Evolutionary conservation across 192 early-diverging fungal species (phyloP), one percentile per base, ranked within the genome.

Genomic region (Backusella sp.): DNA sequence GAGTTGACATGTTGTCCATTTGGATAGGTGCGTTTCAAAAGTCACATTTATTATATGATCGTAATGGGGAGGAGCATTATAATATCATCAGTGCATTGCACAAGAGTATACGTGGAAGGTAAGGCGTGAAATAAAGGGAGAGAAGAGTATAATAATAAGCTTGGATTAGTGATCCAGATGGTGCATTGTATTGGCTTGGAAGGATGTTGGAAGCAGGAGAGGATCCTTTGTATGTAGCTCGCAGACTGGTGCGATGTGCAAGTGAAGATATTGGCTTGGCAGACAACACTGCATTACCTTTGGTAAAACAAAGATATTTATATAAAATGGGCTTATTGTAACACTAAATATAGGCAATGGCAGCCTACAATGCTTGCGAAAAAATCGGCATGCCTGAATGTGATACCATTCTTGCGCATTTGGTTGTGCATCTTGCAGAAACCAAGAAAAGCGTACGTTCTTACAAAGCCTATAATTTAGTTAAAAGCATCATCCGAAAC

Each of bases 331-430:
- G 32, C 2, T 32, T 32, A 32, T 32, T 32, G 32, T 32, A 32
- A 32, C 32, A 32, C 53, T 66, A 8, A 19, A 28, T 21, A 1
- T 34, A 88, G 87, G 93, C 93, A 0, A 76, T 96, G 12, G 72
- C 94, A 5, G 86, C 94, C 5, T 94, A 93, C 74, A 91, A 96
- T 72, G 91, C 96, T 0, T 95, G 93, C 73, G 94, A 96, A 80
- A 87, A 84, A 42, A 92, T 97, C 73, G 96, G 96, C 0, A 94
- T 96, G 92, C 96, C 96, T 6, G 96, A 97, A 79, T 97, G 96
- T 77, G 94, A 96, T 77, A 89, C 87, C 1, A 91, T 93, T 35
- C 78, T 97, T 2, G 95, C 93, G 0, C 94, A 97, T 53, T 90
- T 89, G 37, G 93, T 91, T 0, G 83, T 84, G 7, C 93, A 97